phyloP scores from a whole-genome alignment of 371 early-diverging fungal genomes.

The Smittium culicis region DNA sequence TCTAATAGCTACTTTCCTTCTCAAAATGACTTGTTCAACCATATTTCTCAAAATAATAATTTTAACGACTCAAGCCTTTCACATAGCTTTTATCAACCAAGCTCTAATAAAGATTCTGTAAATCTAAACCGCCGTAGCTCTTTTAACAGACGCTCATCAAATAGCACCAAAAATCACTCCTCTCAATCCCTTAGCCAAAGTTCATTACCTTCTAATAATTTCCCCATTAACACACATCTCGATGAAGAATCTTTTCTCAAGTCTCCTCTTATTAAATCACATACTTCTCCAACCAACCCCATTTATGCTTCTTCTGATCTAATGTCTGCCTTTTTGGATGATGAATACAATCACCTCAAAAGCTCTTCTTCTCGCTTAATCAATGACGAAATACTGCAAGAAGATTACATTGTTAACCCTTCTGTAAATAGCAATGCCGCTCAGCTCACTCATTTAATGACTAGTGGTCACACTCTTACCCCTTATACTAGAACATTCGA shows the following conservation, averaged over 20 bases:
- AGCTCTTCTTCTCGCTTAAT: constrained; percentile 25
- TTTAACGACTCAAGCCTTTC: no score
- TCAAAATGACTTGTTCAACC: no score
- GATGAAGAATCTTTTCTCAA: no score
- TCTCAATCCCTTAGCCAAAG: background rate
- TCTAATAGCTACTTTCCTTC: no score
- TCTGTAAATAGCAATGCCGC: constrained; percentile 61
- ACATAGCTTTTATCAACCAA: no score
- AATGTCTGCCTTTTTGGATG: constrained; percentile 8
- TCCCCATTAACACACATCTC: no score
- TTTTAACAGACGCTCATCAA: constrained; percentile 18
- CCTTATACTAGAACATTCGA: constrained; percentile 59
- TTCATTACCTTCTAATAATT: background rate
- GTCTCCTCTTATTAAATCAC: no score
- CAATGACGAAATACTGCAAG: constrained; percentile 22
- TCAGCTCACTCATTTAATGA: constrained; percentile 63
- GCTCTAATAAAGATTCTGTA: no score
- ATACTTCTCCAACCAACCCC: no score
- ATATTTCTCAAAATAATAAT: no score
- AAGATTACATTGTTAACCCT: constrained; percentile 41
- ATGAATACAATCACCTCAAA: constrained; percentile 14
- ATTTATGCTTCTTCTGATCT: no score
- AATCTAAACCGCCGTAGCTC: no score
- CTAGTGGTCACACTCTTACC: constrained; percentile 67
- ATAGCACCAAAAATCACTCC: constrained; percentile 15